phyloP scores from a whole-genome alignment of 129 eudicot genomes.

The Solidago caesia region DNA sequence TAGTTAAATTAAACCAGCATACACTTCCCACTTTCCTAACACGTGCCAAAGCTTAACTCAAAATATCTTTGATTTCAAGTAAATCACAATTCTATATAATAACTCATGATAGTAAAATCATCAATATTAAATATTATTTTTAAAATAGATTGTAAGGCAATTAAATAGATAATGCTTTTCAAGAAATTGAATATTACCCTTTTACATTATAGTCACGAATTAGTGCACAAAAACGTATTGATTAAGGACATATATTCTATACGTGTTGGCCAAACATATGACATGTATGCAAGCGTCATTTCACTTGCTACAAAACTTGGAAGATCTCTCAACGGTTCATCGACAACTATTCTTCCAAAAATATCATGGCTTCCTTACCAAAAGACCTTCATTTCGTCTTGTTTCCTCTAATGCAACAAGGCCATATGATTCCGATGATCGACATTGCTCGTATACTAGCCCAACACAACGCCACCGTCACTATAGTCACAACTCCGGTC shows the following conservation, averaged over 20 bases:
- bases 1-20: too few relatives aligned
- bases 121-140: too few relatives aligned
- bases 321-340: not conserved
- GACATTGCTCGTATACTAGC: constrained; percentile 71
- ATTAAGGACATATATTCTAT: not conserved
- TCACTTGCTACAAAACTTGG: not conserved
- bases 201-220: not conserved
- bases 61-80: too few relatives aligned
- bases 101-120: too few relatives aligned
- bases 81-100: too few relatives aligned
- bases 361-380: constrained; percentile 20
- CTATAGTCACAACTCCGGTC: constrained; percentile 60
- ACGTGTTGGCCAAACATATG: constrained; percentile 26
- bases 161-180: not conserved
- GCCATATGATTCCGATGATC: constrained; percentile 69
- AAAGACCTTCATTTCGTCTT: constrained; percentile 56
- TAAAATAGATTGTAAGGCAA: too few relatives aligned
- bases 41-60: too few relatives aligned
- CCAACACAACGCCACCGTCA: constrained; percentile 27
- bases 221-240: not conserved
- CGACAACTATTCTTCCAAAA: not conserved
- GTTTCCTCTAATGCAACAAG: constrained; percentile 61
- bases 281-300: constrained; percentile 17
- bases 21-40: too few relatives aligned
- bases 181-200: not conserved